Evolutionary conservation across 768 basidiomycete species (phyloP), one percentile per base, ranked within the genome.

Genomic region (Candolleomyces eurysporus): DNA sequence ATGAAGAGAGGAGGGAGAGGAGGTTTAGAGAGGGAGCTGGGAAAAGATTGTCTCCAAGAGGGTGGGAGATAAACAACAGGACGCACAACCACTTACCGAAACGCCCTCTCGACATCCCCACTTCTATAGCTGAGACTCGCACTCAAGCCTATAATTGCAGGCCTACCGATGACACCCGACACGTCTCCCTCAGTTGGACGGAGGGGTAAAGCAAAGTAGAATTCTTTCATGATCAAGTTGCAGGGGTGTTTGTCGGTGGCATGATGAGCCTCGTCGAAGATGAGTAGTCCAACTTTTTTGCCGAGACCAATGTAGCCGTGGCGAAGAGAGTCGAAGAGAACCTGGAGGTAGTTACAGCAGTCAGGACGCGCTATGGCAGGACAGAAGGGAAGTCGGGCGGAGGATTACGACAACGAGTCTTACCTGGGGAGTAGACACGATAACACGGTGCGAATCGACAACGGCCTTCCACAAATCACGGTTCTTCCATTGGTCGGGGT

Each of bases 211-310:
- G 21, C 54, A 65, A 83, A 83, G 68, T 93, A 94, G 65, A 92
- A 91, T 61, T 88, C 81, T 46, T 75, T 73, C 90, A 94, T 92
- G 59, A 93, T 87, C 63, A 78, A 74, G 64, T 90, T 91, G 73
- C 91, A 92, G 0, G 92, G 85, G 66, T 94, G 85, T 19, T 87
- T 84, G 48, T 85, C 84, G 0, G 80, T 80, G 0, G 88, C 86
- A 64, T 95, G 92, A 65, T 94, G 92, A 0, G 89, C 90, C 68
- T 93, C 91, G 59, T 92, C 90, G 61, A 93, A 90, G 6, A 94
- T 71, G 6, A 93, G 67, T 3, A 94, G 79, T 30, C 84, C 78
- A 40, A 92, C 81, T 61, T 91, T 84, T 51, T 65, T 72, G 0
- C 88, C 88, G 19, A 92, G 72, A 43, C 70, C 72, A 48, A 91